Conservation (phyloP, 306 rosid genomes). For the Parietaria judaica region DNA sequence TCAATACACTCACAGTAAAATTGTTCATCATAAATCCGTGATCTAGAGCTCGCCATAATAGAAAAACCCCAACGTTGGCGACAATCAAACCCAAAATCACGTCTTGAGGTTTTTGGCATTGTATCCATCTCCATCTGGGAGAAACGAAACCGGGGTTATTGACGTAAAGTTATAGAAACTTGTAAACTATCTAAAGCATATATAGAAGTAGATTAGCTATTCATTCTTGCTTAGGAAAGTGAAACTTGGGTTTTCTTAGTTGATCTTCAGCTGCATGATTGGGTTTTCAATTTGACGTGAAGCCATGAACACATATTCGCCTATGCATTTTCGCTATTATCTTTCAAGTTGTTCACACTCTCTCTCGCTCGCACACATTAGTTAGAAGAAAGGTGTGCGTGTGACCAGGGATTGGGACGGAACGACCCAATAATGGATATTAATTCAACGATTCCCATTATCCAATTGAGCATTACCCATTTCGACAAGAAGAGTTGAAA, state of each 20-base stretch:
- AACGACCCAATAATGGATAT: too few species aligned
- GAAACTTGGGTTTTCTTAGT: neutral
- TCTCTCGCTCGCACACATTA: too few species aligned
- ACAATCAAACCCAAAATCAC: conserved; percentile 59
- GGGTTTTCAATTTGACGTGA: too few species aligned
- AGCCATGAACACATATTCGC: too few species aligned
- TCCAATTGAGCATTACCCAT: conserved; percentile 33
- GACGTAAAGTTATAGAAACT: conserved; percentile 2
- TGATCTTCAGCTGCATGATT: too few species aligned
- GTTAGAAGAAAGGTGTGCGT: too few species aligned
- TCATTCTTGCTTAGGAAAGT: conserved; percentile 6
- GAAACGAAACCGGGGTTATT: conserved; percentile 22
- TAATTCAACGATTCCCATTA: too few species aligned
- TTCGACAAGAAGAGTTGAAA: conserved; percentile 15
- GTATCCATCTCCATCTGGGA: conserved; percentile 58
- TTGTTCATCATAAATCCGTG: conserved; percentile 51
- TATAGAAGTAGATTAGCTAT: neutral
- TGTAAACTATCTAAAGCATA: neutral
- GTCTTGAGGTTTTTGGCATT: conserved; percentile 29
- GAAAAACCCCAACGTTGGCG: conserved; percentile 67
- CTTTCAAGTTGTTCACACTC: too few species aligned
- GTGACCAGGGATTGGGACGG: conserved; percentile 3
- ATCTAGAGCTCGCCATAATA: conserved; percentile 53
- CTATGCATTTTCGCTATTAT: too few species aligned
- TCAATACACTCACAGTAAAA: conserved; percentile 55